A percentile compares a stretch with the other conserved stretches of the same genome.
Evolutionary conservation across 768 basidiomycete genomes (phyloP).

Genomic region (Termitomyces sp.): DNA sequence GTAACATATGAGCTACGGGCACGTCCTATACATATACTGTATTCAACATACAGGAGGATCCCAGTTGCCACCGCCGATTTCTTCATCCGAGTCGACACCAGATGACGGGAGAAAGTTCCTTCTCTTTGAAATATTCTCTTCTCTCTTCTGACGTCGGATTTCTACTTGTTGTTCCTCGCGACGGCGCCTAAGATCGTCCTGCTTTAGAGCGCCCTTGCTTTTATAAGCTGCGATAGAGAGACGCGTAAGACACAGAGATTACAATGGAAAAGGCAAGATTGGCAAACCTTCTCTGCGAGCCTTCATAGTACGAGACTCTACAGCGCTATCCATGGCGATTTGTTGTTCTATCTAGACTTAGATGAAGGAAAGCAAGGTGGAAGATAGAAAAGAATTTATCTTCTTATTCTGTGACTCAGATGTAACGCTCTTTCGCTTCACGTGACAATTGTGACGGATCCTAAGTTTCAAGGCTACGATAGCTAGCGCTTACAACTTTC

Average conservation of each 20-base stretch:
- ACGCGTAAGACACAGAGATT: conserved; percentile 33
- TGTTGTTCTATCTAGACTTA: conserved; percentile 17
- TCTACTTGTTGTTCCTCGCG: conserved; percentile 99
- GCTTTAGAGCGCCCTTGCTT: conserved; percentile 83
- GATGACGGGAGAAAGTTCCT: conserved; percentile 82
- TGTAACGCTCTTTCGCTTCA: conserved; percentile 22
- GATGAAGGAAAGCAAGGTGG: conserved; percentile 19
- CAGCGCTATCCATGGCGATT: conserved; percentile 32
- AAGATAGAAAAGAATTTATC: conserved; percentile 24
- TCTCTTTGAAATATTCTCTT: conserved; percentile 98
- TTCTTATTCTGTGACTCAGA: conserved; percentile 17
- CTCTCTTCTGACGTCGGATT: conserved; percentile 96
- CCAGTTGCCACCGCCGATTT: conserved; percentile 64
- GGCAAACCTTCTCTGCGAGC: conserved; percentile 65
- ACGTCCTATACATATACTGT: conserved; percentile 7
- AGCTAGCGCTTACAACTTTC: not conserved
- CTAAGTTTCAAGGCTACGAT: too few species aligned
- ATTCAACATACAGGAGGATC: conserved; percentile 63
- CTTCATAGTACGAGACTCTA: conserved; percentile 67
- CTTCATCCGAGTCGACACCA: conserved; percentile 87
- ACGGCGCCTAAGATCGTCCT: conserved; percentile 91
- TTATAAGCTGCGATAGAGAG: conserved; percentile 63
- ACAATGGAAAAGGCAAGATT: conserved; percentile 17
- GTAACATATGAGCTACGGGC: conserved; percentile 10
- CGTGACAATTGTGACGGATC: conserved; percentile 20